Conservation (phyloP, 192 early-diverging fungal genomes). For the Coemansia sp. region DNA sequence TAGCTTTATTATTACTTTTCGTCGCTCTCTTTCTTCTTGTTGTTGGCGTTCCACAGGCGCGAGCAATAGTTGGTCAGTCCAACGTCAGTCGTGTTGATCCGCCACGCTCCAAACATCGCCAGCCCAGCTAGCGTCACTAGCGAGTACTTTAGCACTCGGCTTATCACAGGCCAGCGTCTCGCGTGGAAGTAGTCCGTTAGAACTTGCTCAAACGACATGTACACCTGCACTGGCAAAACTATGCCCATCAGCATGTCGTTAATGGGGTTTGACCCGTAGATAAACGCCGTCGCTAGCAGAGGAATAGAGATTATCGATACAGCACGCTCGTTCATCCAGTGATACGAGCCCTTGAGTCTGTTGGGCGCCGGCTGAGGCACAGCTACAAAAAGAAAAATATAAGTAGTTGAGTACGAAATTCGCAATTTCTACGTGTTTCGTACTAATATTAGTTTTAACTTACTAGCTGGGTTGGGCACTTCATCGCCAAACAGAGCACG, state of each 20-base stretch:
- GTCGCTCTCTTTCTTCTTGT: constrained; percentile 15
- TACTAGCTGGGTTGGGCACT: constrained; percentile 43
- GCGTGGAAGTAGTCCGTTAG: constrained; percentile 84
- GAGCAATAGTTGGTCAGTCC: constrained; percentile 89
- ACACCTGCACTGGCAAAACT: constrained; percentile 87
- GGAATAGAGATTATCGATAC: constrained; percentile 76
- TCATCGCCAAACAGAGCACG: constrained; percentile 46
- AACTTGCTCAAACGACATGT: constrained; percentile 81
- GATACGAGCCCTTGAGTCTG: constrained; percentile 86
- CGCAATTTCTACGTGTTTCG: background rate
- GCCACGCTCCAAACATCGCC: constrained; percentile 83
- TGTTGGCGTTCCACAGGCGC: constrained; percentile 79
- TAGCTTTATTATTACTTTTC: background rate
- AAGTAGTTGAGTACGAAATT: background rate
- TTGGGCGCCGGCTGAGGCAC: constrained; percentile 57
- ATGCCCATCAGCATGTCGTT: constrained; percentile 90
- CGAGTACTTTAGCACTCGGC: constrained; percentile 66
- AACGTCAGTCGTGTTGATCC: constrained; percentile 96
- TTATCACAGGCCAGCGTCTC: constrained; percentile 63
- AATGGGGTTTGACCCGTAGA: constrained; percentile 81
- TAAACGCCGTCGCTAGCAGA: constrained; percentile 73
- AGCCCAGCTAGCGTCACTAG: constrained; percentile 73
- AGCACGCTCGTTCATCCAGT: constrained; percentile 96
- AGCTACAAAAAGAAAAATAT: constrained; percentile 22
- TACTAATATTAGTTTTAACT: constrained; percentile 5